These are phyloP conservation scores for Infundibulicybe gibba DNA, from an alignment of 768 basidiomycete species.

Conservation along the genomic window DNA sequence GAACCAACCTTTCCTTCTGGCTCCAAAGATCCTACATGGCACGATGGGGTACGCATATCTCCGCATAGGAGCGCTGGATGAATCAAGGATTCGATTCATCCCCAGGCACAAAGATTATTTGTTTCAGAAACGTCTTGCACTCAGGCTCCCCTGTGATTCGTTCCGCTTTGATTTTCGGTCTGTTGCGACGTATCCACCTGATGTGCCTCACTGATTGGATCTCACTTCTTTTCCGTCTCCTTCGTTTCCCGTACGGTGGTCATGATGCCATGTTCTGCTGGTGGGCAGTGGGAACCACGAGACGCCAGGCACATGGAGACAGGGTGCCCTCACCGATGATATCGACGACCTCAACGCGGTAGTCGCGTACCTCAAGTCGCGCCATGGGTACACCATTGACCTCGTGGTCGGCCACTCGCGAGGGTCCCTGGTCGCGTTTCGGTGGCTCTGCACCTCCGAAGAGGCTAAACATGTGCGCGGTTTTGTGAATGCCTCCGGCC, in stretches of 20 bases:
- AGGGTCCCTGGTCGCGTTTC: constrained; percentile 62
- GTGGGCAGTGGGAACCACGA: constrained; percentile 69
- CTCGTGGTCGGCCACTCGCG: constrained; percentile 78
- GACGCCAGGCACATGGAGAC: constrained; percentile 61
- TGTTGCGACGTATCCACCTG: constrained; percentile 13
- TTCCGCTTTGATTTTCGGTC: constrained; percentile 89
- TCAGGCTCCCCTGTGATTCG: constrained; percentile 66
- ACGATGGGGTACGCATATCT: constrained; percentile 61
- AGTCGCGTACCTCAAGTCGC: constrained; percentile 52
- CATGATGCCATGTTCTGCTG: constrained; percentile 2
- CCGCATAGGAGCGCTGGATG: constrained; percentile 15
- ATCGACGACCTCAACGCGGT: constrained; percentile 64
- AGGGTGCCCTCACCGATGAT: constrained; percentile 58
- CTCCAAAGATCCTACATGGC: constrained; percentile 70
- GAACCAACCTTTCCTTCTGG: constrained; percentile 9
- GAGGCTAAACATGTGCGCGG: constrained; percentile 54
- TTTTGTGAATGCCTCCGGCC: constrained; percentile 72
- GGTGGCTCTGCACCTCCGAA: constrained; percentile 64
- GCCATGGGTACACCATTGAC: constrained; percentile 66
- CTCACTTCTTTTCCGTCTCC: neutral
- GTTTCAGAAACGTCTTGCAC: constrained; percentile 71
- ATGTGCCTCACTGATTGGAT: neutral
- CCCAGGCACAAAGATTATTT: constrained; percentile 82
- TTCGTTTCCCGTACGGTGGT: too few relatives aligned
- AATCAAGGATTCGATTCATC: constrained; percentile 15